phyloP scores from a whole-genome alignment of 2,329 filamentous ascomycete species.

The Monilinia polystroma region DNA sequence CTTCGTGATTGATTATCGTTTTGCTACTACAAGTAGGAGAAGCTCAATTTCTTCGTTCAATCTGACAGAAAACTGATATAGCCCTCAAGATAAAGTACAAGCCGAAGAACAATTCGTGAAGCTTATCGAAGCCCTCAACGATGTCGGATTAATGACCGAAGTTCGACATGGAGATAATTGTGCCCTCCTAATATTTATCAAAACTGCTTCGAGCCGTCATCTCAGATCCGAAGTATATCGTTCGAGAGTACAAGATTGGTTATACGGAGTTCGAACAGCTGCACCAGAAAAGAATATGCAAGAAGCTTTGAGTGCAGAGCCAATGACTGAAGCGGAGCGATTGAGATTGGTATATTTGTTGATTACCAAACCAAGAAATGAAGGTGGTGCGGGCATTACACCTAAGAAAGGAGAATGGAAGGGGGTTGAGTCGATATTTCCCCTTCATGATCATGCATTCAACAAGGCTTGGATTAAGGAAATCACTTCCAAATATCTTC shows the following conservation, averaged over 20 bases:
- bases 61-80: constrained; percentile 28
- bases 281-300: constrained; percentile 73
- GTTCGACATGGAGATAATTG: constrained; percentile 75
- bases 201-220: constrained; percentile 71
- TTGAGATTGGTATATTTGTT: constrained; percentile 85
- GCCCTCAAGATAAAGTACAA: constrained; percentile 58
- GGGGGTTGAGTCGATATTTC: constrained; percentile 71
- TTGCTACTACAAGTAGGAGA: constrained; percentile 61
- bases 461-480: constrained; percentile 74
- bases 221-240: constrained; percentile 80
- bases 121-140: constrained; percentile 71
- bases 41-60: constrained; percentile 12
- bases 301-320: constrained; percentile 67
- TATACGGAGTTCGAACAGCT: constrained; percentile 78
- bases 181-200: constrained; percentile 80
- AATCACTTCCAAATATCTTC: constrained; percentile 69
- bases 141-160: constrained; percentile 81
- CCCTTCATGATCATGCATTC: constrained; percentile 73
- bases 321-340: constrained; percentile 83
- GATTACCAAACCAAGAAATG: constrained; percentile 68
- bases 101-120: constrained; percentile 75
- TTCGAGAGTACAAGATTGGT: constrained; percentile 88
- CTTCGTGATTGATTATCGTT: constrained; percentile 81
- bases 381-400: constrained; percentile 78
- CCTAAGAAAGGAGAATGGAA: constrained; percentile 69